A percentile compares a stretch with the other conserved stretches of the same genome.
Conservation (phyloP, 2,329 filamentous ascomycete genomes). For the Paecilomyces dactylethromorphus region DNA sequence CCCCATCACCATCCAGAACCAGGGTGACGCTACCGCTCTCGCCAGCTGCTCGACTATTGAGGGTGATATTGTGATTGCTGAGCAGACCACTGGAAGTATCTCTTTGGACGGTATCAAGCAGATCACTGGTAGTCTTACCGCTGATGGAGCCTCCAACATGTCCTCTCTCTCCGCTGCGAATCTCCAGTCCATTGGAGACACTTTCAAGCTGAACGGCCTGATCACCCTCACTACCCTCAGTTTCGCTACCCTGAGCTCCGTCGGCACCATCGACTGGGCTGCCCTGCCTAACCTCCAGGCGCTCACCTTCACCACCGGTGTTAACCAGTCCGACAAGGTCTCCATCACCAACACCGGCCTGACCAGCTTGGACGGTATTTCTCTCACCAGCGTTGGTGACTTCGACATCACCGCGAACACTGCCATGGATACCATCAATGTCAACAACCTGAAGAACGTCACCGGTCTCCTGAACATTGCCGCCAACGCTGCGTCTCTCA, state of each 20-base stretch:
- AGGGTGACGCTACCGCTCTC: slow-evolving; percentile 57
- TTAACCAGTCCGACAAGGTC: slow-evolving; percentile 61
- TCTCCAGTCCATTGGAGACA: slow-evolving; percentile 60
- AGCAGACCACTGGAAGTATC: slow-evolving; percentile 51
- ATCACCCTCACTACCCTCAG: slow-evolving; percentile 62
- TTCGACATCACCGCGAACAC: slow-evolving; percentile 89
- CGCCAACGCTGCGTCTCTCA: slow-evolving; percentile 70
- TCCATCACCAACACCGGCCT: slow-evolving; percentile 82
- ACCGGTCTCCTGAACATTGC: slow-evolving; percentile 64
- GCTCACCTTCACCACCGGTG: slow-evolving; percentile 55
- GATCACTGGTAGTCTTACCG: slow-evolving; percentile 53
- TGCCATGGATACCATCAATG: slow-evolving; percentile 65
- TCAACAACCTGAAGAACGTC: slow-evolving; percentile 70
- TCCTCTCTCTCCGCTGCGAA: slow-evolving; percentile 55
- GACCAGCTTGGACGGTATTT: slow-evolving; percentile 70
- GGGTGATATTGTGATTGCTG: slow-evolving; percentile 61
- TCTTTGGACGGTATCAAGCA: slow-evolving; percentile 54
- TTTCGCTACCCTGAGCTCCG: slow-evolving; percentile 58
- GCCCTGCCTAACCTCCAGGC: slow-evolving; percentile 60
- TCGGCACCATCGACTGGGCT: slow-evolving; percentile 63
- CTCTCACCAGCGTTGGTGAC: slow-evolving; percentile 62
- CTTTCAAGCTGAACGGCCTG: slow-evolving; percentile 63
- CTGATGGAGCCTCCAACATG: slow-evolving; percentile 53
- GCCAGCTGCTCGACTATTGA: slow-evolving; percentile 60
- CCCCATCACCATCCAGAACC: slow-evolving; percentile 49